Conservation (phyloP, 345 rosid genomes). For the Lepidium sativum region DNA sequence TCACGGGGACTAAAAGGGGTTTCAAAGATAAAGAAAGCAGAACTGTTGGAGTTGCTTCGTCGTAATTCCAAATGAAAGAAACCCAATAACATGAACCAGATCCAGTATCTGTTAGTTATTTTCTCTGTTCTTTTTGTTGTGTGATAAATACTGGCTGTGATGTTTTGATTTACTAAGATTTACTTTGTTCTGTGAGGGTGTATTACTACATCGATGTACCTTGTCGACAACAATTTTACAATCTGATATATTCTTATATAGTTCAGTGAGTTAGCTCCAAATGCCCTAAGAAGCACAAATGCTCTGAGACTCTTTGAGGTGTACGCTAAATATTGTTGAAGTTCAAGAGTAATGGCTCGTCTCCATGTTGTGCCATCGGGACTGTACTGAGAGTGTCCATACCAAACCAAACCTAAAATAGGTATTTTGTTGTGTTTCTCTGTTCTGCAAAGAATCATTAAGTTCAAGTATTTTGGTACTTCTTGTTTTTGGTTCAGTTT, state of each 20-base stretch:
- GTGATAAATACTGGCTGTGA: background rate
- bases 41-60: conserved; percentile 50
- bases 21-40: conserved; percentile 79
- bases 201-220: background rate
- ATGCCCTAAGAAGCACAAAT: background rate
- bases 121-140: background rate
- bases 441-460: too few relatives aligned
- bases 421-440: too few relatives aligned
- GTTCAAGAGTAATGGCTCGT: background rate
- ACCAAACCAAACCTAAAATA: background rate
- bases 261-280: background rate
- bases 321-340: background rate
- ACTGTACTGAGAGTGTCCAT: too few relatives aligned
- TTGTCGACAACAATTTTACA: background rate
- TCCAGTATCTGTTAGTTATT: background rate
- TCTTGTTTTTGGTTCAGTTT: too few relatives aligned
- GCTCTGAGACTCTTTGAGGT: background rate
- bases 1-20: conserved; percentile 69
- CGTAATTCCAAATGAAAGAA: conserved; percentile 12
- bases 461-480: background rate
- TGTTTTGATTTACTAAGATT: background rate
- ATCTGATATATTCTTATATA: background rate
- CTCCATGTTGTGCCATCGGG: background rate
- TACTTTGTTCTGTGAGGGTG: background rate
- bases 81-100: background rate